Evolutionary conservation across 2,329 filamentous ascomycete species (phyloP).

Genomic region (Botrytis galanthina): DNA sequence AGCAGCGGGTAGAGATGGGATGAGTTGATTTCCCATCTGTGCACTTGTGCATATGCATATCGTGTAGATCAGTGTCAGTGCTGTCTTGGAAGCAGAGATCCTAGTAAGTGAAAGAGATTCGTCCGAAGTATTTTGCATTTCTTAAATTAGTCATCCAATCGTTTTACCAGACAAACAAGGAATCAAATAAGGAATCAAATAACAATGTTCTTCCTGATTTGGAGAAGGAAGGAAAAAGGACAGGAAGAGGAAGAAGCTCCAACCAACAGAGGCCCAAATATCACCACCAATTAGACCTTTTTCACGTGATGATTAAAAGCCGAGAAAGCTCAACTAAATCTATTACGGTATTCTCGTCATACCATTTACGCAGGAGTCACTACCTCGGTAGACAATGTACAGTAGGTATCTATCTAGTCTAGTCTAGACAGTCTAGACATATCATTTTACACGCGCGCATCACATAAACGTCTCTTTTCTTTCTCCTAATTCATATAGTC

Average conservation of each 20-base stretch:
- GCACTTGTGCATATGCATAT: conserved; percentile 4
- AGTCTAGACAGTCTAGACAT: background rate
- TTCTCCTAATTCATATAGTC: background rate
- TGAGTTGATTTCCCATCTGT: conserved; percentile 9
- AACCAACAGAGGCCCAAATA: background rate
- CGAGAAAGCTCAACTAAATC: no score
- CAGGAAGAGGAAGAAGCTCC: background rate
- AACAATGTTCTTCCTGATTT: background rate
- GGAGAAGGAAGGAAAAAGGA: background rate
- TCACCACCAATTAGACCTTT: background rate
- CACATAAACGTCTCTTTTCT: background rate
- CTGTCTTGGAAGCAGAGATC: background rate
- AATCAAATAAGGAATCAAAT: background rate
- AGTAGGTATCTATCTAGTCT: background rate
- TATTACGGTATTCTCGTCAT: background rate
- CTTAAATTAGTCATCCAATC: background rate
- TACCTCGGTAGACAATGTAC: background rate
- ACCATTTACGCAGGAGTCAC: background rate
- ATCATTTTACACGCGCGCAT: conserved; percentile 16
- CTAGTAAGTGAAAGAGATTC: background rate
- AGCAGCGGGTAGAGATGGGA: background rate
- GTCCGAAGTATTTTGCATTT: background rate
- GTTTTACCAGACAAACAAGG: background rate
- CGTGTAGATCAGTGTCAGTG: background rate
- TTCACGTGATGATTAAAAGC: background rate